phyloP scores from a whole-genome alignment of 23 red algal species.

The Cyanidioschyzon merolae region DNA sequence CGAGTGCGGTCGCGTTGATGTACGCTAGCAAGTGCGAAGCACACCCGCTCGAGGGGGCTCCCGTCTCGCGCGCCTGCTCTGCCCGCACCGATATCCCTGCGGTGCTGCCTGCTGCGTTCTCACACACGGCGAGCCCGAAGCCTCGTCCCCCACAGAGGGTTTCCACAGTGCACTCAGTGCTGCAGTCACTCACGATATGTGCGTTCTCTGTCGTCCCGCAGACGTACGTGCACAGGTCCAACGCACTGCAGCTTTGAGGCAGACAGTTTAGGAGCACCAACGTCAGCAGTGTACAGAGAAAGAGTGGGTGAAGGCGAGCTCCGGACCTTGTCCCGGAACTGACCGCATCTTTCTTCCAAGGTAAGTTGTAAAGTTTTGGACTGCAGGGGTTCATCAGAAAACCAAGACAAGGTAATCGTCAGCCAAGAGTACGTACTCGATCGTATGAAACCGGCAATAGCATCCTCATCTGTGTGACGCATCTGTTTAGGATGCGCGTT shows the following conservation, averaged over 20 bases:
- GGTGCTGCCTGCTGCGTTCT: neutral
- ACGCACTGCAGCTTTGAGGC: neutral
- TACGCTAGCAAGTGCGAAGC: neutral
- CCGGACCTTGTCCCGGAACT: too few species aligned
- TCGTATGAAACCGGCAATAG: too few species aligned
- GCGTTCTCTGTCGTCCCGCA: neutral
- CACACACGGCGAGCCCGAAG: neutral
- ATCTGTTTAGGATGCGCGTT: too few species aligned
- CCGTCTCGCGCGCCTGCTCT: neutral
- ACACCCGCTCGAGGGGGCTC: neutral
- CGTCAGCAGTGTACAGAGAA: too few species aligned
- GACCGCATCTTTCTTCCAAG: too few species aligned
- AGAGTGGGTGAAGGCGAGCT: too few species aligned
- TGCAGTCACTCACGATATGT: neutral
- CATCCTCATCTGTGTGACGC: too few species aligned
- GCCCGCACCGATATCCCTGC: neutral
- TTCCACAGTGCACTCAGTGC: neutral
- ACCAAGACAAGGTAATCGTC: too few species aligned
- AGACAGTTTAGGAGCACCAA: too few species aligned
- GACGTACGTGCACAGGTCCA: neutral
- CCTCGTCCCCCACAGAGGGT: neutral
- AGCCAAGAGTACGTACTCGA: too few species aligned
- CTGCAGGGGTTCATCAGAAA: too few species aligned
- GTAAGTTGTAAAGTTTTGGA: too few species aligned
- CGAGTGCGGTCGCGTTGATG: neutral